Base-by-base conservation (phyloP, 2,329 filamentous ascomycete species). In the Metarhizium brunneum region DNA sequence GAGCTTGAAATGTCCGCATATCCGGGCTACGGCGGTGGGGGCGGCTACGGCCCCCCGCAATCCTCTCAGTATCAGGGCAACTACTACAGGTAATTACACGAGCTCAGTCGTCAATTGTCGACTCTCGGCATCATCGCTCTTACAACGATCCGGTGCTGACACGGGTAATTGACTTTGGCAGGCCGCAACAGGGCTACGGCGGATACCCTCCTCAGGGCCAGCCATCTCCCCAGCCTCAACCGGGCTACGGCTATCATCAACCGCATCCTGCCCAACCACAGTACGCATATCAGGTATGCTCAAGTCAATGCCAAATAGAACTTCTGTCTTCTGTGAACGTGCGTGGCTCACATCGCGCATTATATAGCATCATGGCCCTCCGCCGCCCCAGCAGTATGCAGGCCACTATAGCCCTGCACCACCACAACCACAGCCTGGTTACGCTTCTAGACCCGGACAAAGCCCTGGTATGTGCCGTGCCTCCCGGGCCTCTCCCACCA, bases 1-100 rank as follows among this genome's bases (percentile, higher is more conserved):
- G 45, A 47, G 50, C 59, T 58, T 50, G 63, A 60, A 58, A 87
- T 86, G 84, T 85, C 84, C 61, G 83, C 81, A 65, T 86, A 84
- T 67, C 81, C 81, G 61, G 72, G 73, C 50, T 83, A 84, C 25
- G 25, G 11, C 6, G 45, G 45, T 30, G 45, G 20, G 3, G 25
- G 25, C 13, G 45, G 20, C 45, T 48, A 48, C 25, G 20, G 10
- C 1, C 45, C 45, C 14, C 45, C 45, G 18, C 68, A 68, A 58
- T 68, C 70, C 57, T 69, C 69, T 54, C 75, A 79, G 58, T 69
- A 66, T 55, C 66, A 62, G 38, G 59, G 61, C 74, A 76, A 65
- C 60, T 62, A 61, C 50, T 62, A 54, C 47, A 60, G 59, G 60
- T 62, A 52, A 54, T 56, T 25, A 20, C 13, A 30, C 45, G 6